A percentile compares a stretch with the other conserved stretches of the same genome.
Evolutionary conservation across 345 rosid species (phyloP).

Genomic region (Gossypium longicalyx): DNA sequence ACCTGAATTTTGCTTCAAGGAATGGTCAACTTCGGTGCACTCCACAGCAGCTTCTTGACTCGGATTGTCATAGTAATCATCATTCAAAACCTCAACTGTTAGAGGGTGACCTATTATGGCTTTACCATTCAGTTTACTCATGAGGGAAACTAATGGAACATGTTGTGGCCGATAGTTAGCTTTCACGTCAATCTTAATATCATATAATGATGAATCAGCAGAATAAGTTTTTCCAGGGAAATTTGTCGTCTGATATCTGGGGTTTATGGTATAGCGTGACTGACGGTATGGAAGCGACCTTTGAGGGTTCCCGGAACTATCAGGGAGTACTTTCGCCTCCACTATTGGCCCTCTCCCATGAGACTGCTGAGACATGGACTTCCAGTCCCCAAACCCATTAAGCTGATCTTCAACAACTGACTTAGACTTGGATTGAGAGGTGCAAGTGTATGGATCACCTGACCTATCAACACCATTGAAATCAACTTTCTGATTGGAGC

Average conservation of each 20-base stretch:
- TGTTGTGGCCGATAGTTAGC: conserved; percentile 55
- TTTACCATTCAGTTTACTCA: conserved; percentile 75
- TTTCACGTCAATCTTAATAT: conserved; percentile 74
- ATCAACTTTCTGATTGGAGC: conserved; percentile 35
- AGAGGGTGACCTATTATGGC: conserved; percentile 88
- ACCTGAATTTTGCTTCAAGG: conserved; percentile 24
- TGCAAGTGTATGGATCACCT: conserved; percentile 10
- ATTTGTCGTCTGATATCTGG: conserved; percentile 43
- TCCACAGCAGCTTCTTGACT: conserved; percentile 17
- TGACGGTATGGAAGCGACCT: conserved; percentile 55
- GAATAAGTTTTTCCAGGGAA: conserved; percentile 33
- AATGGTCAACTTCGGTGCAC: conserved; percentile 14
- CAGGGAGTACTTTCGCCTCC: conserved; percentile 28
- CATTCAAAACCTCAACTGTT: conserved; percentile 46
- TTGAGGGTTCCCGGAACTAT: conserved; percentile 42
- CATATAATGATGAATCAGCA: conserved; percentile 42
- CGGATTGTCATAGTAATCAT: conserved; percentile 30
- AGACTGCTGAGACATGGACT: conserved; percentile 31
- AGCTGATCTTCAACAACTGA: conserved; percentile 25
- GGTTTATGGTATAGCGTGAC: conserved; percentile 43
- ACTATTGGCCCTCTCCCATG: conserved; percentile 28
- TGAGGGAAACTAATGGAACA: conserved; percentile 86
- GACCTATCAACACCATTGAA: conserved; percentile 22
- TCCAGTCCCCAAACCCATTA: conserved; percentile 33
- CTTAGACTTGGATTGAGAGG: conserved; percentile 20